Conservation (phyloP, 1,139 yeast species). For the Saccharomyces hybrid region DNA sequence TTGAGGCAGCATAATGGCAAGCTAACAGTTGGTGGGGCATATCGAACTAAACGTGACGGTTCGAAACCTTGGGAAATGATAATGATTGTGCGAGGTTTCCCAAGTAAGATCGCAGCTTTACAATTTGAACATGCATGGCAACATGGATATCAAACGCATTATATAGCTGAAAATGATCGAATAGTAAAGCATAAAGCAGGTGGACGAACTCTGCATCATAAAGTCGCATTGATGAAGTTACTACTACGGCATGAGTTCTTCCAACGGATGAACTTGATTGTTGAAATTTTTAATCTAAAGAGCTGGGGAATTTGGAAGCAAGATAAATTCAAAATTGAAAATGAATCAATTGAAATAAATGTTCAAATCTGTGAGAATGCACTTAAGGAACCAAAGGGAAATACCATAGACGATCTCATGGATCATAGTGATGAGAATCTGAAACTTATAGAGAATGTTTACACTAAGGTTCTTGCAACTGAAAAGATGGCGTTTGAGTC, state of each 20-base stretch:
- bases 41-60: slow-evolving; percentile 47
- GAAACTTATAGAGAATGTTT: slow-evolving; percentile 20
- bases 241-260: slow-evolving; percentile 41
- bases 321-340: slow-evolving; percentile 17
- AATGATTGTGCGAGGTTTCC: slow-evolving; percentile 59
- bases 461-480: slow-evolving; percentile 11
- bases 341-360: slow-evolving; percentile 1
- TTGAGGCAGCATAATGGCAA: slow-evolving; percentile 75
- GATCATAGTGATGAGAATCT: slow-evolving; percentile 21
- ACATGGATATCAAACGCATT: slow-evolving; percentile 59
- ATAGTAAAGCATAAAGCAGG: slow-evolving; percentile 31
- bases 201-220: slow-evolving; percentile 41
- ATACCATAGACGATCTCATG: slow-evolving; percentile 18
- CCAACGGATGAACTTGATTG: slow-evolving; percentile 35
- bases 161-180: slow-evolving; percentile 36
- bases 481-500: slow-evolving; percentile 17
- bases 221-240: slow-evolving; percentile 45
- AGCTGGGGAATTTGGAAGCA: slow-evolving; percentile 29
- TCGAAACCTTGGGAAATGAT: slow-evolving; percentile 70
- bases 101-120: slow-evolving; percentile 60
- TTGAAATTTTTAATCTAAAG: slow-evolving; percentile 36
- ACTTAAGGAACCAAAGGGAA: slow-evolving; percentile 8
- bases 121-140: slow-evolving; percentile 76
- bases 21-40: slow-evolving; percentile 59
- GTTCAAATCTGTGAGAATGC: slow-evolving; percentile 9